Base-by-base conservation (phyloP, 2,329 filamentous ascomycete species). In the Orbilia ellipsospora region DNA sequence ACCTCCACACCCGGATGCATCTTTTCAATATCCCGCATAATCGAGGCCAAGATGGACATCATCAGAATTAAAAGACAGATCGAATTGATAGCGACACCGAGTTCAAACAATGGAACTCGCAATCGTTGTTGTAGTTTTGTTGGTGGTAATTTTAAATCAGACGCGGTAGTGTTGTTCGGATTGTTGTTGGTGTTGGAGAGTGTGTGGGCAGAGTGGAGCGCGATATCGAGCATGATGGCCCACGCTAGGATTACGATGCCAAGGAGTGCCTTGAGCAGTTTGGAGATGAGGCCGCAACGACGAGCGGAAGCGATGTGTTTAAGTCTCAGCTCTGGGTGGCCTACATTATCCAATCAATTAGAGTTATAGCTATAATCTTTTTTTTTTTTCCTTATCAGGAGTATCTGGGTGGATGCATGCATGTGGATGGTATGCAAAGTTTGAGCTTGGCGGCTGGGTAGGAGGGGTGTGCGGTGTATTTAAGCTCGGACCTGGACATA, bases 291-390 rank as follows among this genome's bases (percentile, higher is more conserved):
- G 1, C 18, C 6, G 10, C 23, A 36, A 13, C 13, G 15, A 15
- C 26, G n/a, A 12, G 36, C 15, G 5, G 13, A 28, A 10, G 12
- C 28, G 5, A 50, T 16, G 42, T 61, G 57, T 6, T 28, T 6
- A 16, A 50, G 42, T 36, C 20, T 61, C 15, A 61, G 57, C 23
- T 50, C 57, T 13, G 57, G 42, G 16, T 61, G 57, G 4, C 57
- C 57, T 61, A n/a, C 10, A 36, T 36, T 36, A 36, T 10, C 31
- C 31, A 36, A 36, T 36, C 31, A 36, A 36, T 36, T 36, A 36
- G 31, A 36, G 8, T 36, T 36, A 23, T 23, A 23, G 4, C 10
- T 36, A 36, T 36, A 36, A 7, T 31, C 7, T 31, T 31, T 36
- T 7, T 36, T 36, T 36, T 36, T 36, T 7, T 36, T 36, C 10